phyloP scores from a whole-genome alignment of 345 rosid genomes.

The Camelina neglecta region DNA sequence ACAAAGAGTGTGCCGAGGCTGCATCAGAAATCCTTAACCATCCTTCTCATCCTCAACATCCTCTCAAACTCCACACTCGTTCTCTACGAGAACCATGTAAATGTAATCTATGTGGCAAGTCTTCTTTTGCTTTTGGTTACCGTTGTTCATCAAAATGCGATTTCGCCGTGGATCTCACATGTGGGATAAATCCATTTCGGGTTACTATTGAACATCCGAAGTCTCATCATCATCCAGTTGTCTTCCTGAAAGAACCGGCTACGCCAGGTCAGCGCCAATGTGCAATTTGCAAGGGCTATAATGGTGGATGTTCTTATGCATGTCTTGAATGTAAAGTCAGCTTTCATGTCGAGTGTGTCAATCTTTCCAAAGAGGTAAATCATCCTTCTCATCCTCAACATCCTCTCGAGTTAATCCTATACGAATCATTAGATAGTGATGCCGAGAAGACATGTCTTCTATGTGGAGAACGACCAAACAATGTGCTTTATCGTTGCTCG shows the following conservation, averaged over 20 bases:
- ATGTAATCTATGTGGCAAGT: not conserved
- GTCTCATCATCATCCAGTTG: constrained; percentile 15
- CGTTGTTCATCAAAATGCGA: constrained; percentile 2
- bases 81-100: not conserved
- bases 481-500: constrained; percentile 3
- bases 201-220: not conserved
- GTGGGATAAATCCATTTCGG: constrained; percentile 8
- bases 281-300: not conserved
- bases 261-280: not conserved
- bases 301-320: not conserved
- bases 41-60: constrained; percentile 19
- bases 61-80: not conserved
- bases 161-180: not conserved
- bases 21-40: not conserved
- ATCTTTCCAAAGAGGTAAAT: not conserved
- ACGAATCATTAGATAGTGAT: not conserved
- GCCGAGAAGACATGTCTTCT: constrained; percentile 11
- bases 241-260: constrained; percentile 5
- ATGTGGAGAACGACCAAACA: constrained; percentile 2
- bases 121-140: not conserved
- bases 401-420: not conserved
- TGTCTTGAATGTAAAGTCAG: constrained; percentile 4
- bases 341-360: constrained; percentile 2
- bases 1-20: constrained; percentile 19
- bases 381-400: constrained; percentile 26